These are phyloP conservation scores for Bryoglossum gracile DNA, from an alignment of 495 filamentous ascomycete species.

Conservation along the genomic window DNA sequence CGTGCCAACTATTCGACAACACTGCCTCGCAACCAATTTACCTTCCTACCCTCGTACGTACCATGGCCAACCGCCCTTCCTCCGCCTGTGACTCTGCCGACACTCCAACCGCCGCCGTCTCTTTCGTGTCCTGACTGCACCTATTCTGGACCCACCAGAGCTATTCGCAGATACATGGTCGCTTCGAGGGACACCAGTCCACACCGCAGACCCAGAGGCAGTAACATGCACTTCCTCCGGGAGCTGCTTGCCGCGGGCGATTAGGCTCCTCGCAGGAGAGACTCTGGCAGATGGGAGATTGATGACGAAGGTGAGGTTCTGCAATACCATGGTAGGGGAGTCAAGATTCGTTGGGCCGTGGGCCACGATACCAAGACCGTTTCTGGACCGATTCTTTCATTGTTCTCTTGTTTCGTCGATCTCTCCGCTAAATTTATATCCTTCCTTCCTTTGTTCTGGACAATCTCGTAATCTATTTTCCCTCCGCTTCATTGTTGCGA, in stretches of 20 bases:
- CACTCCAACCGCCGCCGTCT: slow-evolving; percentile 12
- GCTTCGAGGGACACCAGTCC: slow-evolving; percentile 4
- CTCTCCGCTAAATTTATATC: no score
- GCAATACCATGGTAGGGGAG: slow-evolving; percentile 17
- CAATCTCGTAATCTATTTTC: no score
- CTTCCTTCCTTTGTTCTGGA: no score
- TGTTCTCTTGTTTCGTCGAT: slow-evolving; percentile 12
- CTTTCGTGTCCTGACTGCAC: no score
- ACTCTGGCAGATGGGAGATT: background rate
- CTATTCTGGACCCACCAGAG: slow-evolving; percentile 12
- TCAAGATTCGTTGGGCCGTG: slow-evolving; percentile 8
- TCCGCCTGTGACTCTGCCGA: slow-evolving; percentile 10
- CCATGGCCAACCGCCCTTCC: slow-evolving; percentile 1
- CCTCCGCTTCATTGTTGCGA: slow-evolving; percentile 4
- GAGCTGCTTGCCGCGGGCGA: slow-evolving; percentile 2
- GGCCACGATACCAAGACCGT: slow-evolving; percentile 8
- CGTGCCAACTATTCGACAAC: slow-evolving; percentile 3
- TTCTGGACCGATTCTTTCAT: slow-evolving; percentile 16
- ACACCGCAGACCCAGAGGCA: no score
- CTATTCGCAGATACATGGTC: slow-evolving; percentile 25
- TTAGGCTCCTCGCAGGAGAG: no score
- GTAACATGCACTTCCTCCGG: slow-evolving; percentile 7
- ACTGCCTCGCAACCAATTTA: slow-evolving; percentile 19
- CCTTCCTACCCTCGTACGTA: no score
- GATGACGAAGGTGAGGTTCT: slow-evolving; percentile 14